These are phyloP conservation scores for Teunomyces gatunensis DNA, from an alignment of 805 yeast species.

Conservation along the genomic window DNA sequence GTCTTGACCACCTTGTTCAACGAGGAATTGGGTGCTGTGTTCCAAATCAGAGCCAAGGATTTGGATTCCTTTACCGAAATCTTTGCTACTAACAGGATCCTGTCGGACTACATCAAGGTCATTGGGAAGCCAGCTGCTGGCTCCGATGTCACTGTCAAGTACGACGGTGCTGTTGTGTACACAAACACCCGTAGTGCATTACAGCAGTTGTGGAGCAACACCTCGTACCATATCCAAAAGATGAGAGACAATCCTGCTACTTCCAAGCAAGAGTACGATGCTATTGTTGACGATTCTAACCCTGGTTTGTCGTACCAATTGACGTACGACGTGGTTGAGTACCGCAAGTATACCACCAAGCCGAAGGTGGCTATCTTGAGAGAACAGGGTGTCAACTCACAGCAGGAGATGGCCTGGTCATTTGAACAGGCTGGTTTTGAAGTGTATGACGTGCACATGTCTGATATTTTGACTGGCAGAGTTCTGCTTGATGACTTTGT, in stretches of 20 bases:
- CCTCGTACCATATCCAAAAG: constrained; percentile 86
- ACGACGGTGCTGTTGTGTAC: constrained; percentile 48
- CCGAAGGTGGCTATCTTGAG: constrained; percentile 95
- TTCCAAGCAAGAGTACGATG: constrained; percentile 80
- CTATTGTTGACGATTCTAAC: constrained; percentile 74
- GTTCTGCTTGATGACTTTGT: constrained; percentile 75
- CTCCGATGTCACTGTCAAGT: constrained; percentile 44
- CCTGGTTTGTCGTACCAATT: constrained; percentile 87
- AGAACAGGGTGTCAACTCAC: constrained; percentile 98
- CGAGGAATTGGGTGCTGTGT: constrained; percentile 95
- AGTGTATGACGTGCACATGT: constrained; percentile 94
- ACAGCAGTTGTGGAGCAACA: constrained; percentile 82
- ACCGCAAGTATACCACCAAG: constrained; percentile 25
- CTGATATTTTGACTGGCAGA: constrained; percentile 76
- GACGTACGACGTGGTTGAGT: constrained; percentile 53
- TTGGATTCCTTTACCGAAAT: constrained; percentile 53
- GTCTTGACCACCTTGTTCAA: constrained; percentile 65
- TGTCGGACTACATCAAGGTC: constrained; percentile 49
- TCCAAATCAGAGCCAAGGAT: constrained; percentile 69
- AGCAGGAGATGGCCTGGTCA: constrained; percentile 97
- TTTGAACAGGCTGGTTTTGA: constrained; percentile 94
- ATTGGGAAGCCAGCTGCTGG: constrained; percentile 68
- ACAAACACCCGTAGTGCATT: constrained; percentile 61
- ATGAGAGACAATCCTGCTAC: constrained; percentile 91
- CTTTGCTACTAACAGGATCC: constrained; percentile 58